Conservation (phyloP, 176 grass and related monocot species). For the Lolium perenne region DNA sequence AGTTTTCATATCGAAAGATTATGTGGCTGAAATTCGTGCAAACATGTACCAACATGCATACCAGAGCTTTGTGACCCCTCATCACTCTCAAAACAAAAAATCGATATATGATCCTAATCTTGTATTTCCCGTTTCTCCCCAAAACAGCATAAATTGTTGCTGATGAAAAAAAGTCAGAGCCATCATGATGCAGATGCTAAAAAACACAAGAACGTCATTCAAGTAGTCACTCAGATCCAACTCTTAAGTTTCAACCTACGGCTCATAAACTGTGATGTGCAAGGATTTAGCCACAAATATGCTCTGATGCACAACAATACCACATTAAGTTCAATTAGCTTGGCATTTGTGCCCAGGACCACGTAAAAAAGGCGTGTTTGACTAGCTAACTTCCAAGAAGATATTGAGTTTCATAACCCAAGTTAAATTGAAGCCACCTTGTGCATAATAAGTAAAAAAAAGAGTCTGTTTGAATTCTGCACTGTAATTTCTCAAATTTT, state of each 20-base stretch:
- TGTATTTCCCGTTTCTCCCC: background rate
- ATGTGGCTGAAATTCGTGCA: background rate
- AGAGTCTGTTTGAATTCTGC: background rate
- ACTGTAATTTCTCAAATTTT: conserved; percentile 5
- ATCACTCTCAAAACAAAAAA: conserved; percentile 25
- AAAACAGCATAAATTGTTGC: background rate
- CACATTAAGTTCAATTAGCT: conserved; percentile 6
- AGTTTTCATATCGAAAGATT: background rate
- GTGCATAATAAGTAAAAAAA: conserved; percentile 24
- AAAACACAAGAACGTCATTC: conserved; percentile 8
- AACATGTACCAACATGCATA: background rate
- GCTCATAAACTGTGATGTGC: background rate
- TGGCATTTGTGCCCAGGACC: conserved; percentile 3
- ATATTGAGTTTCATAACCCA: background rate
- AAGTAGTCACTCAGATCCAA: background rate
- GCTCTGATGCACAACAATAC: background rate
- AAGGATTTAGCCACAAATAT: conserved; percentile 8
- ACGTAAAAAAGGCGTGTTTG: background rate
- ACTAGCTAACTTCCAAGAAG: conserved; percentile 25
- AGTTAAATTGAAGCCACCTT: conserved; percentile 21
- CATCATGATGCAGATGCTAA: conserved; percentile 2
- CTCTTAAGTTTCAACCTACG: background rate
- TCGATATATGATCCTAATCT: background rate
- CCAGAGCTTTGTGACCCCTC: background rate
- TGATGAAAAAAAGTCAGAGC: background rate